Base-by-base conservation (phyloP, 139 green algal genomes). In the Volvox africanus region DNA sequence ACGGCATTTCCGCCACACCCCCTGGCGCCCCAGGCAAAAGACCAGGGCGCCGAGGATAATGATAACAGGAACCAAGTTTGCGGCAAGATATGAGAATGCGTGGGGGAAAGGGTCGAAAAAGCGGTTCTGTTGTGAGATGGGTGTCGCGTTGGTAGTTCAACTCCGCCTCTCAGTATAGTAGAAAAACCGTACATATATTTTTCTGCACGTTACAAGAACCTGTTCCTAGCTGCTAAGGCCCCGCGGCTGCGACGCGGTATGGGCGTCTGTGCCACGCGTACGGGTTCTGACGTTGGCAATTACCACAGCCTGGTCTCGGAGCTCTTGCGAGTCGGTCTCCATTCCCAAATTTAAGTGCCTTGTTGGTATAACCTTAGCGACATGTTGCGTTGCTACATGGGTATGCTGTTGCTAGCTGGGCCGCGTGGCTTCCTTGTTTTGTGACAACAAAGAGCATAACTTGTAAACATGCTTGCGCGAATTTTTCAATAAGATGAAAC, bases 11-110 rank as follows among this genome's bases (percentile, higher is more conserved):
- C 32, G 62, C 33, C 65, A 77, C 61, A 77, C 1, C 83, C 28
- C 28, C 37, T 89, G 85, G 85, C 82, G 82, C 83, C 85, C 85
- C 85, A 89, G 85, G 68, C 69, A 26, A 26, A 73, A 73, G 85
- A 71, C 85, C 85, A 89, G 85, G 69, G 81, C 81, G 81, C 81
- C 81, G 61, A 36, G 50, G 32, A 87, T 44, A 55, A 22, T 55
- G 75, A 81, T 28, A 24, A 21, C 12, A 81, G 22, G 30, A 61
- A 81, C 75, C 75, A 61, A 81, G 75, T 55, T 55, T 81, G 75
- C 75, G 50, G 75, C 32, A 55, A 55, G 5, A 61, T 81, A 33
- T 18, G 30, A 11, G 78, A 21, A 35, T 20, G 37, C 36, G 24
- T 33, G 36, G 78, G 14, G 1, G 35, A 22, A 12, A 84, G 17